Conservation (phyloP, 305 asterid genomes). For the Fraxinus angustifolia region DNA sequence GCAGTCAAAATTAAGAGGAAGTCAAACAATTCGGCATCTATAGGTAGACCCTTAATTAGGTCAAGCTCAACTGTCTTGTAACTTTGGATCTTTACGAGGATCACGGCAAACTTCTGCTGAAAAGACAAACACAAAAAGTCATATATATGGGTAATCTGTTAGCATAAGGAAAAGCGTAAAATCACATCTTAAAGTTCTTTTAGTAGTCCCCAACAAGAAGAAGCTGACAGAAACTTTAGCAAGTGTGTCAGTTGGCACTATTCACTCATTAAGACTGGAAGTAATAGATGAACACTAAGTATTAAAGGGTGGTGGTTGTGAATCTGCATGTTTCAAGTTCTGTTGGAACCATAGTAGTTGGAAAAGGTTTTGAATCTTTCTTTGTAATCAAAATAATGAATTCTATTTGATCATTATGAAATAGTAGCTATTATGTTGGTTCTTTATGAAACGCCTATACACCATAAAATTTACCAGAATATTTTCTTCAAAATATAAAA, state of each 20-base stretch:
- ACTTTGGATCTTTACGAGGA: slow-evolving; percentile 69
- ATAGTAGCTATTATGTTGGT: background rate
- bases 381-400: background rate
- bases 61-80: slow-evolving; percentile 92
- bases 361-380: background rate
- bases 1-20: slow-evolving; percentile 39
- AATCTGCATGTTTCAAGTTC: background rate
- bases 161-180: background rate
- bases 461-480: background rate
- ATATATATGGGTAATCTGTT: background rate
- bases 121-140: slow-evolving; percentile 15
- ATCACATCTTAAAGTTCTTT: background rate
- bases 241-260: background rate
- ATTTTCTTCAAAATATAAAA: background rate
- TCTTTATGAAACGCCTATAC: background rate
- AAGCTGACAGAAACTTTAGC: background rate
- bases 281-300: background rate
- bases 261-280: background rate
- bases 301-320: background rate
- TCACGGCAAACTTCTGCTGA: slow-evolving; percentile 65
- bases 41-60: slow-evolving; percentile 60
- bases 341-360: background rate
- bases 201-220: background rate
- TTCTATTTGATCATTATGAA: background rate
- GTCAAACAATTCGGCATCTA: slow-evolving; percentile 70